Evolutionary conservation across 176 grass and related monocot species (phyloP).

Genomic region (Phoenix dactylifera): DNA sequence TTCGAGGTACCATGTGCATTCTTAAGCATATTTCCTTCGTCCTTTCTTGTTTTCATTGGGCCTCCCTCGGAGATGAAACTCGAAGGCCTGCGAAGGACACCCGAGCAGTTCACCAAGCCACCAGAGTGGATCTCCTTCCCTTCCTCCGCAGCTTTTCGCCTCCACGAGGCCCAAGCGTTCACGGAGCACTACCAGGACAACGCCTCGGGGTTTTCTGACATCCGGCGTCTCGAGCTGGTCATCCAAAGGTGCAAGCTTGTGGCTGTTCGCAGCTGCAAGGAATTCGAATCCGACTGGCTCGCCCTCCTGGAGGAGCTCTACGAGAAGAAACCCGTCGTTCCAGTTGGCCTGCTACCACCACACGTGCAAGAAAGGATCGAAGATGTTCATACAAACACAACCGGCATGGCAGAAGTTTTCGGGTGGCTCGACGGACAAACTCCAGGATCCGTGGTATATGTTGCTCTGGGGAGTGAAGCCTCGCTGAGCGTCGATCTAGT

Average conservation of each 20-base stretch:
- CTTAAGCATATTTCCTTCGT: background rate
- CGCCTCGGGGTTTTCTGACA: conserved; percentile 35
- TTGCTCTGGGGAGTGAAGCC: conserved; percentile 52
- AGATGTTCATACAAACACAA: background rate
- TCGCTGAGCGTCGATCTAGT: conserved; percentile 15
- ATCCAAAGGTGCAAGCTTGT: conserved; percentile 3
- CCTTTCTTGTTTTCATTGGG: background rate
- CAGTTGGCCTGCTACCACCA: conserved; percentile 24
- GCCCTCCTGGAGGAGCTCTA: conserved; percentile 23
- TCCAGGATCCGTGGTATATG: background rate
- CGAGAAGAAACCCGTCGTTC: conserved; percentile 6
- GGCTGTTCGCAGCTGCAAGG: conserved; percentile 27
- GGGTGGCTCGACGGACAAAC: conserved; percentile 32
- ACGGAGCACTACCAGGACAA: background rate
- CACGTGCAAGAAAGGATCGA: background rate
- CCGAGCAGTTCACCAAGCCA: conserved; percentile 3
- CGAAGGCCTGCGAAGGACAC: background rate
- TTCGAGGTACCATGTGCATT: conserved; percentile 12
- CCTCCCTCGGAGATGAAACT: background rate
- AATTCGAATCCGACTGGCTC: conserved; percentile 6
- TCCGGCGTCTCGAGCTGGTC: background rate
- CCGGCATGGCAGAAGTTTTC: background rate
- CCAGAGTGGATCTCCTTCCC: conserved; percentile 22
- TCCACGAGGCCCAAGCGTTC: conserved; percentile 32
- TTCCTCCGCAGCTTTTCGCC: conserved; percentile 13